phyloP scores from a whole-genome alignment of 768 basidiomycete species.

The Agrocybe praecox region DNA sequence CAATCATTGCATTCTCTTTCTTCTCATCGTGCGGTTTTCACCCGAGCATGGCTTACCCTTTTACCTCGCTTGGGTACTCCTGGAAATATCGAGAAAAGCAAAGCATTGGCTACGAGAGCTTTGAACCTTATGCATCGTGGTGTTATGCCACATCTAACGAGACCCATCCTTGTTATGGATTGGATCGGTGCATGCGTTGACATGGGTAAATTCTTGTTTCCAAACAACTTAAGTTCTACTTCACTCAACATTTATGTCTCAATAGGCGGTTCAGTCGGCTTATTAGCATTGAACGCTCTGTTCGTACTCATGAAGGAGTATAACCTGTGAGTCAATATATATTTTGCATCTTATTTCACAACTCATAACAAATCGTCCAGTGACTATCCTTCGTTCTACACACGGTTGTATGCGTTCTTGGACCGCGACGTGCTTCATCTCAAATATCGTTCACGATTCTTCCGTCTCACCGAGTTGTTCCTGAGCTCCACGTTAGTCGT shows the following conservation, averaged over 20 bases:
- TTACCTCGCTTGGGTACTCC: constrained; percentile 57
- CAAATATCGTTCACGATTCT: constrained; percentile 93
- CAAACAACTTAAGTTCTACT: no score
- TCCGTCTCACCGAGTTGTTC: constrained; percentile 90
- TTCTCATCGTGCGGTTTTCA: constrained; percentile 82
- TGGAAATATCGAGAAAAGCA: constrained; percentile 34
- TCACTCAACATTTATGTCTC: no score
- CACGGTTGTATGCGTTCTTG: constrained; percentile 86
- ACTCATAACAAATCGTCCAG: constrained; percentile 38
- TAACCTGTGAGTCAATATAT: constrained; percentile 62
- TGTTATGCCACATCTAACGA: constrained; percentile 81
- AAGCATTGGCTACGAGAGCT: constrained; percentile 51
- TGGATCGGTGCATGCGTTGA: constrained; percentile 89
- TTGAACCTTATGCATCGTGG: constrained; percentile 82
- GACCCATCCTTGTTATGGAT: constrained; percentile 84
- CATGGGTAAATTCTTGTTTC: no score
- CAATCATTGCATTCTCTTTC: constrained; percentile 76
- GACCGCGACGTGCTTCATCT: constrained; percentile 88
- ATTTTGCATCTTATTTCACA: background rate
- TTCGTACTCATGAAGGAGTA: constrained; percentile 92
- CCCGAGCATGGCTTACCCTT: constrained; percentile 76
- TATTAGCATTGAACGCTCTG: constrained; percentile 89
- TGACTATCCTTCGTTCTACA: constrained; percentile 96
- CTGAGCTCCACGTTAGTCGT: constrained; percentile 82
- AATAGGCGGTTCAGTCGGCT: constrained; percentile 79